phyloP scores from a whole-genome alignment of 345 rosid genomes.

The Aurinia saxatilis region DNA sequence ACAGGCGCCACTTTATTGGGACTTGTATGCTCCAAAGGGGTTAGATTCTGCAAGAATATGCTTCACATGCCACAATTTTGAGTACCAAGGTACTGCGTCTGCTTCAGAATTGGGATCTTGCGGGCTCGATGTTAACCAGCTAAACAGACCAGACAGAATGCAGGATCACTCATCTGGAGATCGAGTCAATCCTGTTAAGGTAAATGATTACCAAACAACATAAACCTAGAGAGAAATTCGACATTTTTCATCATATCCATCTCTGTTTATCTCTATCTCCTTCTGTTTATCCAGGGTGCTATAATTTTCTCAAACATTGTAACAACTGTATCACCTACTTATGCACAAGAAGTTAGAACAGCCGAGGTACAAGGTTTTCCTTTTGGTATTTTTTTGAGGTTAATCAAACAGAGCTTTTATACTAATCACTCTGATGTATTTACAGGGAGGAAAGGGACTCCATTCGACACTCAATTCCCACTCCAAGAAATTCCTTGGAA shows the following conservation, averaged over 20 bases:
- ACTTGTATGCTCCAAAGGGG: constrained; percentile 86
- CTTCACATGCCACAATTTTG: constrained; percentile 97
- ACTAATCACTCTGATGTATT: not conserved
- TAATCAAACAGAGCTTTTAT: not conserved
- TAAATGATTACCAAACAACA: constrained; percentile 17
- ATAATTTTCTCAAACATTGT: constrained; percentile 92
- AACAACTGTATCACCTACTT: constrained; percentile 96
- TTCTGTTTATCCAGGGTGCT: constrained; percentile 61
- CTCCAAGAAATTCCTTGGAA: constrained; percentile 80
- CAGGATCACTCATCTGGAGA: constrained; percentile 77
- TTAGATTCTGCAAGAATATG: constrained; percentile 91
- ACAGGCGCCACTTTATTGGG: constrained; percentile 98
- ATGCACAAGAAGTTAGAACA: constrained; percentile 90
- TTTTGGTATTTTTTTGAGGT: not conserved
- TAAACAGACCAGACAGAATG: constrained; percentile 95
- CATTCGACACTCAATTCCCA: constrained; percentile 76
- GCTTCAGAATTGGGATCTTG: constrained; percentile 84
- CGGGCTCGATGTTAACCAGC: constrained; percentile 79
- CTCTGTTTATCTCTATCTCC: not conserved
- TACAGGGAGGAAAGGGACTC: constrained; percentile 90
- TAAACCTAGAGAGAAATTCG: not conserved
- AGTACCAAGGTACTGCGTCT: constrained; percentile 91
- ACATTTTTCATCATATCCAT: not conserved
- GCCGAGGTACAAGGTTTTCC: constrained; percentile 51
- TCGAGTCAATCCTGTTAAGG: constrained; percentile 86